Conservation (phyloP, 768 basidiomycete genomes). For the Suillus subluteus region DNA sequence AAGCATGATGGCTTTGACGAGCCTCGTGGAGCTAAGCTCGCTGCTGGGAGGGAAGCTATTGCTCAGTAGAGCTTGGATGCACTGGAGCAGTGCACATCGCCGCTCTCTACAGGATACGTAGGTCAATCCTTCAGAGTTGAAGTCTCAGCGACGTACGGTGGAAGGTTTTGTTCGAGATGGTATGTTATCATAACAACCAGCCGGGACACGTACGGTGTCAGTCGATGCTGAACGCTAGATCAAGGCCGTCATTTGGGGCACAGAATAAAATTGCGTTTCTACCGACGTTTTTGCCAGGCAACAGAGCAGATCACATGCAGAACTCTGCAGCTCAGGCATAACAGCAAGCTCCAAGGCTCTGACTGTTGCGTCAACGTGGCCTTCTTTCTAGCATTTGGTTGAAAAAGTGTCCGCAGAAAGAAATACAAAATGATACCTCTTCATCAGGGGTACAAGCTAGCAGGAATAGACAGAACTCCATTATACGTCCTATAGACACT, state of each 20-base stretch:
- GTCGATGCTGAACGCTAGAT: constrained; percentile 52
- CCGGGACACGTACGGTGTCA: constrained; percentile 59
- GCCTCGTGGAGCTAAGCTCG: constrained; percentile 50
- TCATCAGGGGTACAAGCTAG: constrained; percentile 52
- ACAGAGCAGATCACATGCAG: constrained; percentile 45
- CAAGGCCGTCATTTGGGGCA: not conserved
- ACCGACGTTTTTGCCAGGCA: constrained; percentile 52
- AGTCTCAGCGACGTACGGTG: constrained; percentile 44
- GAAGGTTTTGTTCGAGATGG: constrained; percentile 61
- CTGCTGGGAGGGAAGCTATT: constrained; percentile 51
- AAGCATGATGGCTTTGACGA: constrained; percentile 57
- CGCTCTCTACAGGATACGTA: constrained; percentile 34
- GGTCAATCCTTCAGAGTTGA: constrained; percentile 5
- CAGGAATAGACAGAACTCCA: constrained; percentile 55
- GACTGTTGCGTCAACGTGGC: constrained; percentile 51
- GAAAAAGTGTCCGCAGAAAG: constrained; percentile 12
- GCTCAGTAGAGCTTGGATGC: constrained; percentile 46
- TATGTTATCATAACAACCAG: constrained; percentile 56
- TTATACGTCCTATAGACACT: constrained; percentile 67
- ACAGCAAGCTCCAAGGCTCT: constrained; percentile 56
- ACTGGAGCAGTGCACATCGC: constrained; percentile 47
- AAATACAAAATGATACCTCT: constrained; percentile 39
- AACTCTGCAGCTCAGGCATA: constrained; percentile 49
- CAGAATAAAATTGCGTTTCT: not conserved
- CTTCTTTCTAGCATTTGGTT: constrained; percentile 27